A percentile compares a stretch with the other conserved stretches of the same genome.
Conservation (phyloP, 345 rosid species). For the Brassica carinata region DNA sequence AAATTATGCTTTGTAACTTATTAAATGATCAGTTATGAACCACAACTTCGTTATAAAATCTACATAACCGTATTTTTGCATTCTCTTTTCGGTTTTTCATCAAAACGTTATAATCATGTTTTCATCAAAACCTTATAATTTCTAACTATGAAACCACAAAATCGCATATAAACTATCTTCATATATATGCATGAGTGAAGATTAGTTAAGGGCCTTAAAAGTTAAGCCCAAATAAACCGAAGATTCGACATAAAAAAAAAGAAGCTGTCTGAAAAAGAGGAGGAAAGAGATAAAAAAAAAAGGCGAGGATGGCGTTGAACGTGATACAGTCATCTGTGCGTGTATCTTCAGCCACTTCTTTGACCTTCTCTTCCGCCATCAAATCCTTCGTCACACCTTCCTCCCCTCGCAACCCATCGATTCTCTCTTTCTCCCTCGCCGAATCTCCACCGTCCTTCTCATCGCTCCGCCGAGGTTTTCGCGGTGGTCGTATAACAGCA, state of each 20-base stretch:
- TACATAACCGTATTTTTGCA: no score
- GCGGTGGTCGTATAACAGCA: slow-evolving; percentile 49
- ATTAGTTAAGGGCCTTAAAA: not conserved
- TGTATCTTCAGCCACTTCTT: slow-evolving; percentile 39
- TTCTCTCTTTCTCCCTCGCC: slow-evolving; percentile 24
- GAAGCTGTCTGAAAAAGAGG: not conserved
- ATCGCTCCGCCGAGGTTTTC: slow-evolving; percentile 41
- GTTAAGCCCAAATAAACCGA: slow-evolving; percentile 1
- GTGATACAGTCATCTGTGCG: slow-evolving; percentile 35
- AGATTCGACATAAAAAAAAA: not conserved
- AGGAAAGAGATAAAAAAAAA: not conserved
- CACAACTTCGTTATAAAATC: not conserved
- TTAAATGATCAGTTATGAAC: not conserved
- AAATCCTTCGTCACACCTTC: slow-evolving; percentile 14
- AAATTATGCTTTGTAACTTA: no score
- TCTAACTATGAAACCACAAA: no score
- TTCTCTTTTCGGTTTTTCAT: not conserved
- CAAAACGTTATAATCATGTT: no score
- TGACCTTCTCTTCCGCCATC: slow-evolving; percentile 30
- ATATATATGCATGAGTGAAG: no score
- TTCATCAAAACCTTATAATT: no score
- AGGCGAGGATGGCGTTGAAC: slow-evolving; percentile 45
- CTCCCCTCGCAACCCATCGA: slow-evolving; percentile 2
- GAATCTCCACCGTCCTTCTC: slow-evolving; percentile 26
- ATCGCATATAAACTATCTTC: no score